Conservation (phyloP, 1,284 basidiomycete species). For the Anthracocystis panici-leucophaei region DNA sequence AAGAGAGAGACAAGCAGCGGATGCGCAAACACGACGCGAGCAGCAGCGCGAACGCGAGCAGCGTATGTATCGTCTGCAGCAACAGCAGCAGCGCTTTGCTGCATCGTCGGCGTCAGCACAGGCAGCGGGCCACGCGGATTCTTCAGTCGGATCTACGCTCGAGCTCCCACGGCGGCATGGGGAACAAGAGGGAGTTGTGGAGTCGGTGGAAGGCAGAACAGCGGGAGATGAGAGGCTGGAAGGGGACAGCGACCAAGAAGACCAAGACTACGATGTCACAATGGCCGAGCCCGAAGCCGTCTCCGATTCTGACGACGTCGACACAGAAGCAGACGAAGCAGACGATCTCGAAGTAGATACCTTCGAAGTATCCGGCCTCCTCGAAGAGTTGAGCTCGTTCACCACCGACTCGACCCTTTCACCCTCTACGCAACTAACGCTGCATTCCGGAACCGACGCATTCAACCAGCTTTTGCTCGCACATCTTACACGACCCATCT, state of each 20-base stretch:
- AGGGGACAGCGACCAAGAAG: conserved; percentile 26
- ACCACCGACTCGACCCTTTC: conserved; percentile 9
- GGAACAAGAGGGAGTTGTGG: neutral
- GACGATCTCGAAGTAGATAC: conserved; percentile 14
- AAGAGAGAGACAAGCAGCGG: conserved; percentile 17
- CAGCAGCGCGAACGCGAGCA: conserved; percentile 11
- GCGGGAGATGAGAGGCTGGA: neutral
- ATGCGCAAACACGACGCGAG: conserved; percentile 4
- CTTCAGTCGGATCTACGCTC: neutral
- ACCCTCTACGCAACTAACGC: conserved; percentile 14
- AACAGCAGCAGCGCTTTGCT: neutral
- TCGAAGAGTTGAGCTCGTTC: conserved; percentile 23
- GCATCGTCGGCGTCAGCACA: neutral
- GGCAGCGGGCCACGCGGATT: neutral
- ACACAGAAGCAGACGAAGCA: neutral
- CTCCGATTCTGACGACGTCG: conserved; percentile 18
- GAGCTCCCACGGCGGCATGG: neutral
- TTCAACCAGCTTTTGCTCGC: conserved; percentile 52
- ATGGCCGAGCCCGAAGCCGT: neutral
- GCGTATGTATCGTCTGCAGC: neutral
- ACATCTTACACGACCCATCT: conserved; percentile 33
- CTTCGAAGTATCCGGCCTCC: conserved; percentile 30
- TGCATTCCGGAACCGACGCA: conserved; percentile 26
- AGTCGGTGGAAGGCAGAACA: neutral
- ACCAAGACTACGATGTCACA: conserved; percentile 21